These are phyloP conservation scores for Spinellus fusiger DNA, from an alignment of 192 early-diverging fungal genomes.

Conservation along the genomic window DNA sequence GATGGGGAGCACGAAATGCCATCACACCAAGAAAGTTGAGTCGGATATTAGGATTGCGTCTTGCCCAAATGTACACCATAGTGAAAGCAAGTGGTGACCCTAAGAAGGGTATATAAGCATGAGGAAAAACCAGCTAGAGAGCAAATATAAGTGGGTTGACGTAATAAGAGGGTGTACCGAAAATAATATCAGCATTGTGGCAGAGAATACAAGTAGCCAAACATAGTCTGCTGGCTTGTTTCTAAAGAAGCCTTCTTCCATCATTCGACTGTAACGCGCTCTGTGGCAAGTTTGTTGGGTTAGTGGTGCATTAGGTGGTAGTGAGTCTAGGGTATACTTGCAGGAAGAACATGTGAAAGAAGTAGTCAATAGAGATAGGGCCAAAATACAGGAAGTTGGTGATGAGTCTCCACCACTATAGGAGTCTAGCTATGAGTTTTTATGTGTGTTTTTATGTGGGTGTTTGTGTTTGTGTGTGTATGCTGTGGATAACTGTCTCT, in stretches of 20 bases:
- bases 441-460: no score
- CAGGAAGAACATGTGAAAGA: slow-evolving; percentile 92
- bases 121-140: slow-evolving; percentile 27
- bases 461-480: no score
- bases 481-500: no score
- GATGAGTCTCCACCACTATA: slow-evolving; percentile 85
- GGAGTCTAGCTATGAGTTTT: no score
- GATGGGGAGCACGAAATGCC: slow-evolving; percentile 83
- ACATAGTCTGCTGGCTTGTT: slow-evolving; percentile 88
- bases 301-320: not conserved
- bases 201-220: slow-evolving; percentile 78
- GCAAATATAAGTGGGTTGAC: no score
- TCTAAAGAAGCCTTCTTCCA: slow-evolving; percentile 93
- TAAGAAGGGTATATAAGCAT: slow-evolving; percentile 71
- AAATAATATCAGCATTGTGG: slow-evolving; percentile 27
- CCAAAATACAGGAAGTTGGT: slow-evolving; percentile 97
- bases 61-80: slow-evolving; percentile 95
- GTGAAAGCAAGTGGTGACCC: slow-evolving; percentile 77
- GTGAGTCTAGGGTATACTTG: slow-evolving; percentile 18
- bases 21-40: slow-evolving; percentile 91
- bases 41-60: slow-evolving; percentile 83
- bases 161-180: slow-evolving; percentile 14
- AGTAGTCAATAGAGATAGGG: slow-evolving; percentile 79
- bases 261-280: slow-evolving; percentile 79
- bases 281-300: slow-evolving; percentile 27